A percentile compares a stretch with the other conserved stretches of the same genome.
phyloP scores from a whole-genome alignment of 78 protist genomes.

The Chrysochromulina parva region DNA sequence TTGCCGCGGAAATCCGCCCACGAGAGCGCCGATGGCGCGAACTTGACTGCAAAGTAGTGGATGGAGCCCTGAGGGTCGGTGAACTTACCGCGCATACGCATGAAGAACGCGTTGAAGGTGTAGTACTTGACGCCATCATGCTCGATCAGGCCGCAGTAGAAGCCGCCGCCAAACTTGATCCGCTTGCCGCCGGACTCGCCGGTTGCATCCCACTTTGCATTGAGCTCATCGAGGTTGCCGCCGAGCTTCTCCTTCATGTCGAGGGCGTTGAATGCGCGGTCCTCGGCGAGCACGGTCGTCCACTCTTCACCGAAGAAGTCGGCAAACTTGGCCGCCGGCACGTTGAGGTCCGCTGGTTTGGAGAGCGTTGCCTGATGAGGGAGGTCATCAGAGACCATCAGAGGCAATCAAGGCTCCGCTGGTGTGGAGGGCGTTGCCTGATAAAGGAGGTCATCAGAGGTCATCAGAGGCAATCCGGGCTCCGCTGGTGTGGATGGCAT shows the following conservation, averaged over 20 bases:
- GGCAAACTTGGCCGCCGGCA: neutral
- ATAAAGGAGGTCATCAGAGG: too few relatives aligned
- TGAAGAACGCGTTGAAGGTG: conserved; percentile 10
- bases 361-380: too few relatives aligned
- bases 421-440: too few relatives aligned
- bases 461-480: too few relatives aligned
- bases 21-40: neutral
- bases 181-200: too few relatives aligned
- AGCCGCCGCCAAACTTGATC: too few relatives aligned
- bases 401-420: neutral
- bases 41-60: conserved; percentile 42
- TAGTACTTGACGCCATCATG: too few relatives aligned
- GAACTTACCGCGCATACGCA: conserved; percentile 28
- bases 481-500: too few relatives aligned
- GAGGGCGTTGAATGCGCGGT: neutral
- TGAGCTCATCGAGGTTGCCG: neutral
- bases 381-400: too few relatives aligned
- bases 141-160: too few relatives aligned
- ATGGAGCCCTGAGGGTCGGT: neutral
- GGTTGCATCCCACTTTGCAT: neutral
- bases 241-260: neutral
- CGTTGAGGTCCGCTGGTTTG: neutral
- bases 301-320: neutral
- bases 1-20: conserved; percentile 43
- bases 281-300: neutral